phyloP scores from a whole-genome alignment of 306 rosid species.

The Purshia tridentata region DNA sequence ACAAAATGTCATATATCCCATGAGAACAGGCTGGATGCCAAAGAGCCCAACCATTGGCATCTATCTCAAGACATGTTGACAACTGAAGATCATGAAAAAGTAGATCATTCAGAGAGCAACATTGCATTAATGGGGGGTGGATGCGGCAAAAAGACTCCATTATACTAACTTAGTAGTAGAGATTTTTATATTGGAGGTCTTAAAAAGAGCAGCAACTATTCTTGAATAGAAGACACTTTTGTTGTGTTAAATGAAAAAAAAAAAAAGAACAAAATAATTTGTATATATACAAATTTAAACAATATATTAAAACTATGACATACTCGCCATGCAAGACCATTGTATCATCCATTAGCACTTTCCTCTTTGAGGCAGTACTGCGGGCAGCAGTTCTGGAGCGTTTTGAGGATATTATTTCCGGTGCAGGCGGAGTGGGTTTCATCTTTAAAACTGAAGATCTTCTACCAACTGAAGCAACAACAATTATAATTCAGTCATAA shows the following conservation, averaged over 20 bases:
- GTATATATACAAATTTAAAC: conserved; percentile 6
- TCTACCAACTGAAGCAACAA: conserved; percentile 76
- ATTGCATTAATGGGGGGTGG: neutral
- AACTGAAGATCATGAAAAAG: neutral
- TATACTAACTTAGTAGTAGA: neutral
- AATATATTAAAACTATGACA: conserved; percentile 40
- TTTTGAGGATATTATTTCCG: conserved; percentile 55
- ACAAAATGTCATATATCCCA: neutral
- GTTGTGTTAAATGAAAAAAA: neutral
- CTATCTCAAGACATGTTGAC: conserved; percentile 1
- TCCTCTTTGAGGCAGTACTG: conserved; percentile 65
- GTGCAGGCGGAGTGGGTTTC: conserved; percentile 73
- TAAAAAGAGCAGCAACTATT: neutral
- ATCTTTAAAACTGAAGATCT: conserved; percentile 76
- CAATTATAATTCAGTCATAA: conserved; percentile 33
- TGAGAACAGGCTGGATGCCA: neutral
- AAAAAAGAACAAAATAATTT: neutral
- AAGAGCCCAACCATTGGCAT: neutral
- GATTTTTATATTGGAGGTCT: neutral
- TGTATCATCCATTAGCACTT: conserved; percentile 90
- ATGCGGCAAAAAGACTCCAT: neutral
- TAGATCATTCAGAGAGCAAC: neutral
- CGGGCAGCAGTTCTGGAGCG: conserved; percentile 58
- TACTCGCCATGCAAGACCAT: conserved; percentile 99
- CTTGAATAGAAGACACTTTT: neutral